A percentile compares a stretch with the other conserved stretches of the same genome.
Conservation (phyloP, 179 eudicot species). For the Monotropa hypopitys region DNA sequence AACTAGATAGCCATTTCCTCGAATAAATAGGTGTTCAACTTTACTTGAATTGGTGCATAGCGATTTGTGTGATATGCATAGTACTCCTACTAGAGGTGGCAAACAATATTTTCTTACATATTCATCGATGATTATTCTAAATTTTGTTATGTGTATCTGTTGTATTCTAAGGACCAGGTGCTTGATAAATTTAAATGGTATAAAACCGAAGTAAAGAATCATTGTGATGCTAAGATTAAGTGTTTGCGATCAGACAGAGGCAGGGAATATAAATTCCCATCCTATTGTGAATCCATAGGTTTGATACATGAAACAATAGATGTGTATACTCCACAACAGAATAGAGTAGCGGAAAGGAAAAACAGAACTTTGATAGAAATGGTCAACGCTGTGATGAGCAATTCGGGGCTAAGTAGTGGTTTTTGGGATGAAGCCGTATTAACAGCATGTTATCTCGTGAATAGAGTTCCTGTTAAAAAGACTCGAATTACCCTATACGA, state of each 20-base stretch:
- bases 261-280: not conserved
- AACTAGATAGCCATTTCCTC: not conserved
- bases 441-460: not conserved
- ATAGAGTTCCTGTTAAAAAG: not conserved
- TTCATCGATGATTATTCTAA: not conserved
- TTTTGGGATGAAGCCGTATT: not conserved
- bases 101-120: not conserved
- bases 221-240: not conserved
- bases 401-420: not conserved
- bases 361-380: not conserved
- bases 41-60: not conserved
- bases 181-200: not conserved
- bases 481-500: not conserved
- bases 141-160: not conserved
- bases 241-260: not conserved
- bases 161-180: not conserved
- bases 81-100: not conserved
- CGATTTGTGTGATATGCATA: conserved; percentile 3
- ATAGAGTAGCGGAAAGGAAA: not conserved
- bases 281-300: not conserved
- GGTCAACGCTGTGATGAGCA: not conserved
- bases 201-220: not conserved
- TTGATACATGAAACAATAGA: not conserved
- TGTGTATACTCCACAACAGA: not conserved
- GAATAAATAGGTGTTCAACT: not conserved